Evolutionary conservation across 768 basidiomycete genomes (phyloP), one percentile per base, ranked within the genome.

Genomic region (Dioszegia aurantiaca): DNA sequence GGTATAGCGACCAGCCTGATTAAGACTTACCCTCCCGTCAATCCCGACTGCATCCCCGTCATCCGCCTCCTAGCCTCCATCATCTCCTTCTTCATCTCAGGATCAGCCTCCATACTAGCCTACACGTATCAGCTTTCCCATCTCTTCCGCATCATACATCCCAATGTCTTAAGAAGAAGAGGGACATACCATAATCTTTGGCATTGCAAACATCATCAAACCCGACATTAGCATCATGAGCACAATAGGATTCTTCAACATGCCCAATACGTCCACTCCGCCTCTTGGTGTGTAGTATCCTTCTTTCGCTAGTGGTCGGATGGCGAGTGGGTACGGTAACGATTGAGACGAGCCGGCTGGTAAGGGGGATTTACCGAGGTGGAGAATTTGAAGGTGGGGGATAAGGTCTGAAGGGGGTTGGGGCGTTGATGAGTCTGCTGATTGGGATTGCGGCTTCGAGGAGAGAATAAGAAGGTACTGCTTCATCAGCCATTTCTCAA

Each of bases 171-270:
- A n/a, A n/a, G n/a, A n/a, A n/a, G n/a, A n/a, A n/a, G n/a, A n/a
- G n/a, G 42, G 31, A 68, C 73, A 41, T 47, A 75, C 74, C 44
- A 66, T 68, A 54, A 77, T 31, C 58, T 74, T 77, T 10, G 75
- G 75, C 54, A 72, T 48, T 28, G 31, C 64, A 26, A 60, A 69
- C 57, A 74, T 69, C 71, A 77, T 71, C 4, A 65, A 36, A 17
- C 56, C 75, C 28, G 64, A 69, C 47, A 70, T 66, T 14, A 74
- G 59, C 75, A 77, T 77, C 68, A 77, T 68, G 19, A 74, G 59
- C 2, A 77, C 72, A 69, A 77, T 72, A 3, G 75, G 75, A 44
- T 49, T 69, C 58, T 74, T 74, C n/a, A 77, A 43, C 67, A 77
- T 57, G 1, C 66, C 70, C 16, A 70, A 37, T 26, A 76, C 33